Conservation (phyloP, 495 filamentous ascomycete species). For the Pyrenula massariospora region DNA sequence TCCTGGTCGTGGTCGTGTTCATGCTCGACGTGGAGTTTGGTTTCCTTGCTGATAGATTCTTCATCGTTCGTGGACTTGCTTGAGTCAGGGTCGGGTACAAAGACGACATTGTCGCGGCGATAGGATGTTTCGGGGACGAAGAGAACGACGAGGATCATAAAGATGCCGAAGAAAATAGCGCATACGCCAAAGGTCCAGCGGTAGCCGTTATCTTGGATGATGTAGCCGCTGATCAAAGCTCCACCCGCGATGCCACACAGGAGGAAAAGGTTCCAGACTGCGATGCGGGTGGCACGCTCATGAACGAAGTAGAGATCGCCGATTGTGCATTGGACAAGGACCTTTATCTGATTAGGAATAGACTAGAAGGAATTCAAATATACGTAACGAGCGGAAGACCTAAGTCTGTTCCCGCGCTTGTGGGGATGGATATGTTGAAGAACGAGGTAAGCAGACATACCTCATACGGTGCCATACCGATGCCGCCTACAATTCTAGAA, state of each 20-base stretch:
- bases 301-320: constrained; percentile 54
- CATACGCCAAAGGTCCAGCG: constrained; percentile 44
- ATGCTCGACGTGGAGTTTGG: background rate
- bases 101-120: constrained; percentile 14
- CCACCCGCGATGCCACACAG: constrained; percentile 18
- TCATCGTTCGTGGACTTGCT: background rate
- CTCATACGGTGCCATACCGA: constrained; percentile 11
- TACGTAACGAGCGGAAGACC: too few species aligned
- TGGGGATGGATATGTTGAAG: too few species aligned
- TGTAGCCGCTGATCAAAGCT: constrained; percentile 18
- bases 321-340: constrained; percentile 35
- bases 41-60: background rate
- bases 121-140: constrained; percentile 44
- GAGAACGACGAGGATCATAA: constrained; percentile 30
- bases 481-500: constrained; percentile 22
- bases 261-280: constrained; percentile 53
- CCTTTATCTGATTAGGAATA: too few species aligned
- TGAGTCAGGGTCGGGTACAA: background rate
- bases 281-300: constrained; percentile 51
- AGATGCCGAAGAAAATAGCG: constrained; percentile 38
- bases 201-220: constrained; percentile 34
- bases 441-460: too few species aligned
- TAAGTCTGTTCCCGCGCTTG: too few species aligned
- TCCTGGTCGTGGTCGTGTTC: background rate
- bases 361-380: too few species aligned